Evolutionary conservation across 768 basidiomycete species (phyloP).

Genomic region (Agrocybe chaxingu): DNA sequence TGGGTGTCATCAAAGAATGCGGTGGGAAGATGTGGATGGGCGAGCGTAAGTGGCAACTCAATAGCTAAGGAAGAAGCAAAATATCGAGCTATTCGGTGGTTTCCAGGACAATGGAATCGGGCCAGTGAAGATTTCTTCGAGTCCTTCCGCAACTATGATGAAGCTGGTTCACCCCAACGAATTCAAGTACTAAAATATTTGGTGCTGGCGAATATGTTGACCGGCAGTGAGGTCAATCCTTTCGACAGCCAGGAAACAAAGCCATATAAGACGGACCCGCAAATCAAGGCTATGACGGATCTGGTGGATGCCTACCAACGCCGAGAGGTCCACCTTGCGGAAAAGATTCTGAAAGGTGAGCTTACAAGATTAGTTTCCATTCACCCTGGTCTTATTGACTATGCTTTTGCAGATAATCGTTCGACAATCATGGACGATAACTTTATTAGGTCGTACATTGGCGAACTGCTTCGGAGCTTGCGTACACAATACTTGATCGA

Average conservation of each 20-base stretch:
- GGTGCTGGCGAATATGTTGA: slow-evolving; percentile 96
- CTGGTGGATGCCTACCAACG: slow-evolving; percentile 96
- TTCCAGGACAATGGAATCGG: slow-evolving; percentile 89
- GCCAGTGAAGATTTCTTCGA: slow-evolving; percentile 99
- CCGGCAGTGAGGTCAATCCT: slow-evolving; percentile 97
- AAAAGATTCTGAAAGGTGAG: slow-evolving; percentile 87
- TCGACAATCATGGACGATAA: slow-evolving; percentile 94
- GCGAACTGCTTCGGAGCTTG: slow-evolving; percentile 90
- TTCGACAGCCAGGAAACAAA: slow-evolving; percentile 99
- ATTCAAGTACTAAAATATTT: slow-evolving; percentile 99
- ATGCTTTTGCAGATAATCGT: slow-evolving; percentile 65
- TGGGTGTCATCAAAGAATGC: slow-evolving; percentile 99
- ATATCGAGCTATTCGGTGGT: background rate
- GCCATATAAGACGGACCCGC: slow-evolving; percentile 93
- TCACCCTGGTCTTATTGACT: background rate
- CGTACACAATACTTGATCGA: slow-evolving; percentile 97
- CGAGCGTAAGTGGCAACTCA: slow-evolving; percentile 62
- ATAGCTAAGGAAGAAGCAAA: background rate
- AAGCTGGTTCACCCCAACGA: slow-evolving; percentile 93
- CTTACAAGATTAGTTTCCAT: background rate
- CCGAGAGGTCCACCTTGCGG: slow-evolving; percentile 94
- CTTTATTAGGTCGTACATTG: slow-evolving; percentile 95
- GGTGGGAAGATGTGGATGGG: slow-evolving; percentile 99
- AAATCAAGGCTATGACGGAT: slow-evolving; percentile 98
- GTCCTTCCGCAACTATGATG: slow-evolving; percentile 97